phyloP scores from a whole-genome alignment of 2,329 filamentous ascomycete genomes.

The Aspergillus latus region DNA sequence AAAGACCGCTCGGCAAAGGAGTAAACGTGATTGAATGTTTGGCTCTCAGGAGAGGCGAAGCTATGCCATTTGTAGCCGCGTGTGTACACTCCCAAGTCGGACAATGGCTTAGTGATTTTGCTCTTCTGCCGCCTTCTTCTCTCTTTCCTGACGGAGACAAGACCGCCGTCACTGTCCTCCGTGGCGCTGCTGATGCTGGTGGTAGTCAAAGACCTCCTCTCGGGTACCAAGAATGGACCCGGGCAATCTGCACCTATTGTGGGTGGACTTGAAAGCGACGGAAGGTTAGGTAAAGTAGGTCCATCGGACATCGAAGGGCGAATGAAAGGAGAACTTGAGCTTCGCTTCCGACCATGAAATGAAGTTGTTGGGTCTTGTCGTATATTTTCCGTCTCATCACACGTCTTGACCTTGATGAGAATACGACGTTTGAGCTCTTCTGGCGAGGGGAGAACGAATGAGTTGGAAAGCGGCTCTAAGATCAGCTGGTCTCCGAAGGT shows the following conservation, averaged over 20 bases:
- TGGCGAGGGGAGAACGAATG: slow-evolving; percentile 73
- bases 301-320: slow-evolving; percentile 64
- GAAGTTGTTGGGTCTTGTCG: slow-evolving; percentile 42
- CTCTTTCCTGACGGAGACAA: slow-evolving; percentile 53
- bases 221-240: slow-evolving; percentile 49
- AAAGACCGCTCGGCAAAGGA: slow-evolving; percentile 92
- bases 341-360: slow-evolving; percentile 56
- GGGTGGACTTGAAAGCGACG: slow-evolving; percentile 54
- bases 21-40: slow-evolving; percentile 89
- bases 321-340: slow-evolving; percentile 74
- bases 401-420: slow-evolving; percentile 91
- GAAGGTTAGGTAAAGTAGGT: slow-evolving; percentile 49
- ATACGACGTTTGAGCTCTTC: slow-evolving; percentile 81
- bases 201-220: slow-evolving; percentile 53
- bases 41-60: slow-evolving; percentile 75
- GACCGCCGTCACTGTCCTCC: slow-evolving; percentile 72
- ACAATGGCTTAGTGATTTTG: slow-evolving; percentile 82
- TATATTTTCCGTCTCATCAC: slow-evolving; percentile 55
- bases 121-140: slow-evolving; percentile 67
- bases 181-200: slow-evolving; percentile 60
- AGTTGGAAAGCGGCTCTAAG: slow-evolving; percentile 67
- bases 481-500: slow-evolving; percentile 80
- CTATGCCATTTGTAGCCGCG: slow-evolving; percentile 78
- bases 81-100: slow-evolving; percentile 79
- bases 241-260: slow-evolving; percentile 51